Percentiles rank a stretch among this genome's conserved stretches.
Evolutionary conservation across 2,329 filamentous ascomycete species (phyloP).

Genomic region (Alternaria arbusti): DNA sequence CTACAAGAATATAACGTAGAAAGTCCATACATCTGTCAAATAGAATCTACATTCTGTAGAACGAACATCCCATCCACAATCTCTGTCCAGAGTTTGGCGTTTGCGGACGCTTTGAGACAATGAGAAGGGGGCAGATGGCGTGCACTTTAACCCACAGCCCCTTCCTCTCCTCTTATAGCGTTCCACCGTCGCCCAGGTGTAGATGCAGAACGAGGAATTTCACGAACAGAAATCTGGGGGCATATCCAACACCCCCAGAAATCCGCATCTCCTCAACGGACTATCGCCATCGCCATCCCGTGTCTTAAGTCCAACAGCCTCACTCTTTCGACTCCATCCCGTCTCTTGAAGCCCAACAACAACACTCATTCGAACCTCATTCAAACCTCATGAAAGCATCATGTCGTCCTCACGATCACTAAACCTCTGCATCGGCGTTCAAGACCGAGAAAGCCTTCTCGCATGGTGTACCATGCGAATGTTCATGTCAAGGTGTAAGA

Average conservation of each 20-base stretch:
- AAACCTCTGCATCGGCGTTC: not conserved
- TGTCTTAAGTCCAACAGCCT: not conserved
- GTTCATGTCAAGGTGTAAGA: not conserved
- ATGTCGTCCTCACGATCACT: not conserved
- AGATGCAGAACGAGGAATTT: not conserved
- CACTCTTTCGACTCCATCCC: not conserved
- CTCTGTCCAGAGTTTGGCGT: not conserved
- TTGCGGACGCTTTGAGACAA: not conserved
- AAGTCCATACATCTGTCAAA: not conserved
- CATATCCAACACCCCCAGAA: not conserved
- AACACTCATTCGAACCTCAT: not conserved
- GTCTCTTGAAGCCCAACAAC: not conserved
- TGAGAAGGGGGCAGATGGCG: not conserved
- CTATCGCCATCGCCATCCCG: not conserved
- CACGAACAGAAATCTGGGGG: not conserved
- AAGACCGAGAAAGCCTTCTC: not conserved
- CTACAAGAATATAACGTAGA: not conserved
- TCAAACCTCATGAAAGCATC: not conserved
- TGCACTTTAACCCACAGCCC: not conserved
- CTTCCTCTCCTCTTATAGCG: not conserved
- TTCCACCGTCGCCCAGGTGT: not conserved
- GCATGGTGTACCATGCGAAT: not conserved
- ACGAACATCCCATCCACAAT: not conserved
- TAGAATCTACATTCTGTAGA: not conserved
- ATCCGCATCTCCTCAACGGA: rapidly evolving